phyloP scores from a whole-genome alignment of 768 basidiomycete species.

The Mycena capillaripes region DNA sequence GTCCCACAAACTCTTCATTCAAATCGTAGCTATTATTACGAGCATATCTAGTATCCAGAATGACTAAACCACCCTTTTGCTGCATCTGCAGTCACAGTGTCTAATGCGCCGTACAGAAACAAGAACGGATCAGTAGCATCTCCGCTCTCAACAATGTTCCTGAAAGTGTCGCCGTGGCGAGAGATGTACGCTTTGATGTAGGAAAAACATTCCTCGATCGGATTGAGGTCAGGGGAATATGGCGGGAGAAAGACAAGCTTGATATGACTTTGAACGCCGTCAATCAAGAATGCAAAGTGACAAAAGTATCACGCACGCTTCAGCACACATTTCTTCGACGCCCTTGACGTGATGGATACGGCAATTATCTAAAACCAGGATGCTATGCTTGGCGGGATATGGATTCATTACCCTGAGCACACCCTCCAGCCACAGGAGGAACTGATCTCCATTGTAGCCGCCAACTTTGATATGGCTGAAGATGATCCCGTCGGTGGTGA shows the following conservation, averaged over 20 bases:
- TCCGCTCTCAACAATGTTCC: slow-evolving; percentile 3
- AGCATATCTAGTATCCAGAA: slow-evolving; percentile 11
- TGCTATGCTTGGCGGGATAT: too few relatives aligned
- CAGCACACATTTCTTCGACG: too few relatives aligned
- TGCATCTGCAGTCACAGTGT: not conserved
- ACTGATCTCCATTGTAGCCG: slow-evolving; percentile 33
- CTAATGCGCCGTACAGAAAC: not conserved
- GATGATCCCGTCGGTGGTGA: slow-evolving; percentile 34
- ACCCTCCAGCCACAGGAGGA: slow-evolving; percentile 21
- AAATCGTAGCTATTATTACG: not conserved
- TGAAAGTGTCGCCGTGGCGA: slow-evolving; percentile 36
- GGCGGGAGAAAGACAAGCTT: slow-evolving; percentile 48
- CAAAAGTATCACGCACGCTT: slow-evolving; percentile 3
- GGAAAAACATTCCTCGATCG: slow-evolving; percentile 51
- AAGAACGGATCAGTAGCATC: not conserved
- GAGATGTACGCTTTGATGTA: slow-evolving; percentile 47
- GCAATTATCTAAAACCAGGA: too few relatives aligned
- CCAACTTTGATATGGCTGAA: slow-evolving; percentile 33
- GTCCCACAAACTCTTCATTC: not conserved
- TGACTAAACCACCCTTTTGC: slow-evolving; percentile 17
- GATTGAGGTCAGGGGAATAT: slow-evolving; percentile 53
- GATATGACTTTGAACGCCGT: slow-evolving; percentile 30
- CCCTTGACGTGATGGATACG: too few relatives aligned
- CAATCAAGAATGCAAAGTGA: not conserved
- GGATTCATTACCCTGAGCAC: slow-evolving; percentile 19